Percentiles rank a stretch among this genome's conserved stretches.
Evolutionary conservation across 495 filamentous ascomycete species (phyloP).

Genomic region (Endocarpon pusillum): DNA sequence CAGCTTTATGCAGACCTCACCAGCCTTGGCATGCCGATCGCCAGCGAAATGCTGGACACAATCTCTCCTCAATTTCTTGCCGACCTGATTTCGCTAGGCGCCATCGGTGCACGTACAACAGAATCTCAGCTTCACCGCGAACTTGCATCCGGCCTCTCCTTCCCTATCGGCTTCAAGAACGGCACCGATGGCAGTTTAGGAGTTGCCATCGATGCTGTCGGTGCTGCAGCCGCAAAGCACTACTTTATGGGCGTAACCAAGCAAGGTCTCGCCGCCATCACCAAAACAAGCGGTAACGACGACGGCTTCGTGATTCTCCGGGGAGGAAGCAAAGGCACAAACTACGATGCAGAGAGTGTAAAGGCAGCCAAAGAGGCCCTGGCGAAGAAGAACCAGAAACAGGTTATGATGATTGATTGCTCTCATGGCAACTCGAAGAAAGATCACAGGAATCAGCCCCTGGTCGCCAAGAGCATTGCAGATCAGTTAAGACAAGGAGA

Average conservation of each 20-base stretch:
- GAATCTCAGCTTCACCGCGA: constrained; percentile 93
- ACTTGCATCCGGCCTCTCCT: constrained; percentile 88
- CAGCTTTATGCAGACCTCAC: constrained; percentile 88
- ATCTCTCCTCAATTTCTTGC: constrained; percentile 95
- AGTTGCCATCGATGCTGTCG: constrained; percentile 94
- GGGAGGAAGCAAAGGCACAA: constrained; percentile 83
- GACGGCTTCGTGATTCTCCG: constrained; percentile 94
- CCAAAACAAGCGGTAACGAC: constrained; percentile 79
- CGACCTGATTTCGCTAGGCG: constrained; percentile 86
- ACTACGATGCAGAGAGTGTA: constrained; percentile 79
- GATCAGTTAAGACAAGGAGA: constrained; percentile 80
- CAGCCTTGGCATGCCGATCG: constrained; percentile 73
- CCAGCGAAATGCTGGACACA: constrained; percentile 94
- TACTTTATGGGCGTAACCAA: constrained; percentile 99
- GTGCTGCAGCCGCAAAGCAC: constrained; percentile 76
- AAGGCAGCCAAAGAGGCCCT: constrained; percentile 61
- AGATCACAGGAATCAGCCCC: constrained; percentile 71
- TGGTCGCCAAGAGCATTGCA: constrained; percentile 66
- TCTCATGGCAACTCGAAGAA: constrained; percentile 64
- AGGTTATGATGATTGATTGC: constrained; percentile 96
- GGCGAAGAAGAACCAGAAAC: constrained; percentile 65
- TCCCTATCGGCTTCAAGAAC: constrained; percentile 99
- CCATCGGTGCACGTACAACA: constrained; percentile 92
- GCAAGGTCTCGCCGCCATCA: constrained; percentile 90
- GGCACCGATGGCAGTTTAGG: constrained; percentile 87